Conservation (phyloP, 1,284 basidiomycete species). For the Afroboletus lepidellus region DNA sequence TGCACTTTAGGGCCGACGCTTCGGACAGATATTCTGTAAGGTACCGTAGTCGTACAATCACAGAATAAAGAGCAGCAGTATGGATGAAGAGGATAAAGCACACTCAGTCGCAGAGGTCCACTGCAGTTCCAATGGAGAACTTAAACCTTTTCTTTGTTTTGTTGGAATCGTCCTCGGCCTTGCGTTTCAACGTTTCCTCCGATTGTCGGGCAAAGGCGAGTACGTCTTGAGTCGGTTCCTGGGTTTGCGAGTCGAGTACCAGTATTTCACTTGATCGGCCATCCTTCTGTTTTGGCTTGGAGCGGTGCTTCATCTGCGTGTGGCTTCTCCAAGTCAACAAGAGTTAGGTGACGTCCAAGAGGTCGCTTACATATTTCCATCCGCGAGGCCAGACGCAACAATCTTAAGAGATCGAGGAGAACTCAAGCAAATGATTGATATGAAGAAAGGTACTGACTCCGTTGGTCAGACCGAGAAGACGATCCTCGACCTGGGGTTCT, state of each 20-base stretch:
- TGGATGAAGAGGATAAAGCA: neutral
- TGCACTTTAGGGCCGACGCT: constrained; percentile 32
- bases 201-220: constrained; percentile 12
- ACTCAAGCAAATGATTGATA: constrained; percentile 1
- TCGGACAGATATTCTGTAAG: neutral
- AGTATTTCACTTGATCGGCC: constrained; percentile 3
- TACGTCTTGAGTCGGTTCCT: constrained; percentile 48
- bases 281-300: neutral
- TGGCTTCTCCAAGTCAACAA: constrained; percentile 5
- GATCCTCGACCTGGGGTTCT: constrained; percentile 54
- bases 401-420: constrained; percentile 6
- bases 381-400: constrained; percentile 18
- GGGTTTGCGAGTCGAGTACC: constrained; percentile 44
- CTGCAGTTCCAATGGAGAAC: constrained; percentile 51
- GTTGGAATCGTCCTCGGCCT: constrained; percentile 22
- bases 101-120: constrained; percentile 57
- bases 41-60: neutral
- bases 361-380: constrained; percentile 29
- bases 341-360: neutral
- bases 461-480: constrained; percentile 55
- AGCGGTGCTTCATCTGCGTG: neutral
- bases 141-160: constrained; percentile 50
- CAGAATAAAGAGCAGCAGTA: neutral
- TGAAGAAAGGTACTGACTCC: constrained; percentile 41
- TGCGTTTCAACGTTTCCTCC: constrained; percentile 32